Base-by-base conservation (phyloP, 2,329 filamentous ascomycete genomes). In the Rasamsonia emersonii region DNA sequence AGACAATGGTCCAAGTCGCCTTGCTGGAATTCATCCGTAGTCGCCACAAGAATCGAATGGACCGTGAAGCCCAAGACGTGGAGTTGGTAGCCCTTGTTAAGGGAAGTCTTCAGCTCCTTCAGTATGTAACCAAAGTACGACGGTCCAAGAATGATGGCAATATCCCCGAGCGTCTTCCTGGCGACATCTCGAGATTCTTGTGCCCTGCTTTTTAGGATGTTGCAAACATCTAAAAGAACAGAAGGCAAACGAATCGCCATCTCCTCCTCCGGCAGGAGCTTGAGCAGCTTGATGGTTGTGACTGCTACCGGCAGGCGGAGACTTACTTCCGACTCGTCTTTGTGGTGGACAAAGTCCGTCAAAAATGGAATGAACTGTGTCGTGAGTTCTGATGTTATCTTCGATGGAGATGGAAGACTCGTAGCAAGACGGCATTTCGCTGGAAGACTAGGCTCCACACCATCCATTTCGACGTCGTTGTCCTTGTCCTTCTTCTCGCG, bases 61-160 rank as follows among this genome's bases (percentile, higher is more conserved):
- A 98, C 75, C 0, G 91, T 96, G 56, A 84, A 98, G 0, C 89
- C 95, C 15, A 98, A 68, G 7, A 98, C 86, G 55, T 98, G 91
- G 23, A 96, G 71, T 50, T 98, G 91, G 50, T 93, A 94, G 4
- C 91, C 91, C 47, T 79, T 75, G 28, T 79, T 79, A 9, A 98
- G 69, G 5, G 89, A 85, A 36, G 81, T 80, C 30, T 86, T 74
- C 15, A 98, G 67, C 53, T 96, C 88, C 51, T 88, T 93, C 36
- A 98, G 66, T n/a, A 98, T 79, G 55, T 96, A 96, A 2, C 83
- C 82, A 47, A 98, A 81, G 54, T 85, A 93, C 1, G 75, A 69
- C 0, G 89, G 75, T 0, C 91, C 91, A 23, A 95, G 70, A 19
- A 94, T 69, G 8, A 75, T 71, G 7, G 86, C 75, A 44, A 96